Evolutionary conservation across 306 rosid species (phyloP), one percentile per base, ranked within the genome.

Genomic region (Rosa rugosa): DNA sequence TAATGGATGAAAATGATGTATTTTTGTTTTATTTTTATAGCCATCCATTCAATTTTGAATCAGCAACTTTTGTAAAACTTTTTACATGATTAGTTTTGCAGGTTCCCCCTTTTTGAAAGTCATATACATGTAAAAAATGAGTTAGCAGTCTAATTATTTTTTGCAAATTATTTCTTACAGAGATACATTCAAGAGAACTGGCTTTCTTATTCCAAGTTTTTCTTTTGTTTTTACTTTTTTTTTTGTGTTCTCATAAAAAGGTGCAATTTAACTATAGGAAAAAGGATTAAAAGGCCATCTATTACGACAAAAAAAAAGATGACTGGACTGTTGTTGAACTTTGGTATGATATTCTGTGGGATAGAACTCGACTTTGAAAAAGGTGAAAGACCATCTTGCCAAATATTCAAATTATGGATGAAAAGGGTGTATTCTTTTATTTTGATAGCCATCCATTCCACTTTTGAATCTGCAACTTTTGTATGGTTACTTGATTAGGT

Each of bases 351-450:
- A 69, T 69, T 69, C 14, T 46, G 10, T 69, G 54, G 17, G 54
- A 44, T 42, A 42, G 25, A 69, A 69, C 4, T 4, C 31, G 75
- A 71, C 2, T 31, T 47, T 8, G 5, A n/a, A 27, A 47, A 49
- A 34, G 65, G 53, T 36, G 2, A 11, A 36, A 72, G 45, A 34
- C 25, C 18, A 22, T 50, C 45, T 72, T 47, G 40, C 47, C 36
- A 34, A 17, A 46, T 25, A 36, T 72, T 72, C 31, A 53, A n/a
- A 16, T 20, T 11, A 50, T 7, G 47, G 18, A 51, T 53, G 22
- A 72, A 51, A 72, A 72, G 47, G 76, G 64, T 18, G 9, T 34
- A 34, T 34, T 51, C 76, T 72, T 51, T 51, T 53, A 53, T 53
- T 18, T 51, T 51, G 54, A 13, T 14, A 50, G 25, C 23, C 11